Evolutionary conservation across 169 alveolate genomes (phyloP), one percentile per base, ranked within the genome.

Genomic region (Plasmodium chabaudi): DNA sequence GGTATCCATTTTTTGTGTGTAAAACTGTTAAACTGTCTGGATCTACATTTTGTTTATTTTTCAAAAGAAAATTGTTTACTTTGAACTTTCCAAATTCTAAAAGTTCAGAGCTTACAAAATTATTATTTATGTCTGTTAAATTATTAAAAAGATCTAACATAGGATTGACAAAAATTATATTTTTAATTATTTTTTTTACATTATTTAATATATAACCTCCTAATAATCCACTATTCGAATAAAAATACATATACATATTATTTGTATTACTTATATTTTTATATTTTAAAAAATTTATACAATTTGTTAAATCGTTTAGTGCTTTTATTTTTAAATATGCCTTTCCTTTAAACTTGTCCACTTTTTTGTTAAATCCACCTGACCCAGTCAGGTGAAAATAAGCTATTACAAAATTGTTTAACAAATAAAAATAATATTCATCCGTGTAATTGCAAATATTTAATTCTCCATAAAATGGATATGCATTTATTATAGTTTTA

Each of bases 1-100:
- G 42, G 7, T 3, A 2, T 3, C 1, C 4, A 3, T 34, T 34
- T 3, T 34, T 34, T 34, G 42, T 34, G 42, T 34, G 42, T 5
- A 34, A 34, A 34, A 34, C 7, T 34, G 6, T 34, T 3, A 34
- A 34, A 3, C 7, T 34, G 42, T 34, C 42, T 34, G 0, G 6
- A 34, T 34, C 42, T 34, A 34, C 0, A 34, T 34, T 34, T 34
- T 34, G 0, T 3, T 34, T 34, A 3, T 34, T 34, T 34, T 34
- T 34, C 0, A 34, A 34, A 34, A 34, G 7, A 34, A 34, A 34
- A 0, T 34, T 5, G 7, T 34, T 34, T 34, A 34, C 7, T 34
- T 34, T 23, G 42, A 17, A 57, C 13, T n/a, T 15, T 15, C 96
- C 96, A 63, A 93, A 93, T 49, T 91, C 95, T 21, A 88, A 92